phyloP scores from a whole-genome alignment of 768 basidiomycete genomes.

The Pulveroboletus sp. region DNA sequence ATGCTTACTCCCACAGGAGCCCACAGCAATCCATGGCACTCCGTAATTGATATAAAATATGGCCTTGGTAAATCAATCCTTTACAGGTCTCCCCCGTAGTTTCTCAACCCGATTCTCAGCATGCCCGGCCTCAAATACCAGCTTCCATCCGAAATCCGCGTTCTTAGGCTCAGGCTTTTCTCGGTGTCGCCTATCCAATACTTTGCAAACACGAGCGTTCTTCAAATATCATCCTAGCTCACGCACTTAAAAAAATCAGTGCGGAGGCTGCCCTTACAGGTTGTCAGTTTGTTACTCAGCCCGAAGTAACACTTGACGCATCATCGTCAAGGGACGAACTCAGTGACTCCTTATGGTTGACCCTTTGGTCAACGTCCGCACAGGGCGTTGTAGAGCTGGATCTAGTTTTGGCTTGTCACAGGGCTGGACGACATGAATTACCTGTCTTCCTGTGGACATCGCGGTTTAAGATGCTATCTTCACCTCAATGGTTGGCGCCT shows the following conservation, averaged over 20 bases:
- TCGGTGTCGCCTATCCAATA: slow-evolving; percentile 39
- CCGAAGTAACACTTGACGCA: slow-evolving; percentile 32
- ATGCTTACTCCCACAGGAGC: slow-evolving; percentile 19
- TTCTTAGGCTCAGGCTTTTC: slow-evolving; percentile 42
- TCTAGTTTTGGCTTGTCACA: slow-evolving; percentile 46
- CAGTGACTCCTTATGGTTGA: slow-evolving; percentile 45
- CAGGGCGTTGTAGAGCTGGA: slow-evolving; percentile 35
- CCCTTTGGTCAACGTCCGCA: slow-evolving; percentile 41
- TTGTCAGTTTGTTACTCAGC: slow-evolving; percentile 33
- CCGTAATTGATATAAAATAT: slow-evolving; percentile 8
- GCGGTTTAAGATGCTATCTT: slow-evolving; percentile 24
- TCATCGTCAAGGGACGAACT: slow-evolving; percentile 19
- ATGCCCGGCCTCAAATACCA: slow-evolving; percentile 33
- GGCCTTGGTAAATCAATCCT: background rate
- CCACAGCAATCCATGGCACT: slow-evolving; percentile 14
- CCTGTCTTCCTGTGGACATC: slow-evolving; percentile 54
- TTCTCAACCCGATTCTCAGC: background rate
- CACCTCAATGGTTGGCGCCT: slow-evolving; percentile 27
- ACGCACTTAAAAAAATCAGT: slow-evolving; percentile 43
- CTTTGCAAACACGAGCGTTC: slow-evolving; percentile 45
- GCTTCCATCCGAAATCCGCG: slow-evolving; percentile 16
- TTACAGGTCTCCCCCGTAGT: background rate
- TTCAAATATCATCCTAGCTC: slow-evolving; percentile 52
- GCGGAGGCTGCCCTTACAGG: slow-evolving; percentile 38
- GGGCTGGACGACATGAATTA: slow-evolving; percentile 42